These are phyloP conservation scores for Haplosporangium sp. DNA, from an alignment of 371 early-diverging fungal species.

Conservation along the genomic window DNA sequence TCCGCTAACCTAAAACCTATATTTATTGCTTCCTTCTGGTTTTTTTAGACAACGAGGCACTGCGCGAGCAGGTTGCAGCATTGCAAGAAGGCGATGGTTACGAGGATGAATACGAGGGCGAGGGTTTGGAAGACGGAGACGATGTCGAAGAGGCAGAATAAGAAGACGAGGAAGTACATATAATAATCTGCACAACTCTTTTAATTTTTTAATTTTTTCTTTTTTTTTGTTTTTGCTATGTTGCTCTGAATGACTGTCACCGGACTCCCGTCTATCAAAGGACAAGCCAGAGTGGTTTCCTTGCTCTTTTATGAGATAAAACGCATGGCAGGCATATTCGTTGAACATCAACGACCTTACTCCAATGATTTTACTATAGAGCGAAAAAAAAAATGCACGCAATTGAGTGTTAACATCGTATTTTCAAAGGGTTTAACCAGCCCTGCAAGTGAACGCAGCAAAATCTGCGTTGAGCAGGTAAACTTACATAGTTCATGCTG, in stretches of 20 bases:
- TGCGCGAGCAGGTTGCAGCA: conserved; percentile 48
- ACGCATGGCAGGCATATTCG: too few species aligned
- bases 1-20: neutral
- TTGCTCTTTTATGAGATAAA: too few species aligned
- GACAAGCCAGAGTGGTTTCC: too few species aligned
- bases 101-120: conserved; percentile 21
- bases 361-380: neutral
- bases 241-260: too few species aligned
- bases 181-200: neutral
- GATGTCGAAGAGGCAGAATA: conserved; percentile 15
- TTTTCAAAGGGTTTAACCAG: neutral
- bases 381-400: neutral
- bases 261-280: too few species aligned
- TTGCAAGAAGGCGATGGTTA: conserved; percentile 25
- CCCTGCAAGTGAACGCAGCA: neutral
- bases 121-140: conserved; percentile 12
- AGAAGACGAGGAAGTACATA: conserved; percentile 6
- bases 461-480: too few species aligned
- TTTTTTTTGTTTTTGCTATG: conserved; percentile 6
- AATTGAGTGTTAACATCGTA: neutral
- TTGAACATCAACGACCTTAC: too few species aligned
- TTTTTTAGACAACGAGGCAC: conserved; percentile 40
- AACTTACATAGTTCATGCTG: conserved; percentile 73
- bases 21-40: neutral
- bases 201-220: neutral